Evolutionary conservation across 2,329 filamentous ascomycete genomes (phyloP).

Genomic region (Mycocentrospora acerina): DNA sequence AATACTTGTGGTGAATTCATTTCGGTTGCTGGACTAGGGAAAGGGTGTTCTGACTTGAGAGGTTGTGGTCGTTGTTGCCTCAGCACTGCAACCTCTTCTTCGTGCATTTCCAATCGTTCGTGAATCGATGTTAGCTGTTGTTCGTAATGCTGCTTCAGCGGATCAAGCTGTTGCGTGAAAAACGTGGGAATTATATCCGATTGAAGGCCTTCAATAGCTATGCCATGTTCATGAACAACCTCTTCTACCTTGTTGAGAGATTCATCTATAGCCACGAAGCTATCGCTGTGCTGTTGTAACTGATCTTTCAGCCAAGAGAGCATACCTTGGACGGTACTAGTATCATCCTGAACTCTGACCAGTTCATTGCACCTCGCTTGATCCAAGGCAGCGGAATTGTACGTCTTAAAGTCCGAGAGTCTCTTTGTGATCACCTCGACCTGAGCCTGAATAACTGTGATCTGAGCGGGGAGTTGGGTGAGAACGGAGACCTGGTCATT

Average conservation of each 20-base stretch:
- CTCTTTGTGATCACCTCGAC: not conserved
- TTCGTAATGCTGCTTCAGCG: conserved; percentile 1
- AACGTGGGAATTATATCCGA: not conserved
- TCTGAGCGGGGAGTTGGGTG: no score
- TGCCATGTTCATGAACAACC: not conserved
- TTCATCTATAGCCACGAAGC: not conserved
- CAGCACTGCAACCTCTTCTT: not conserved
- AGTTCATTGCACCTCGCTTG: not conserved
- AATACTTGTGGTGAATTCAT: not conserved
- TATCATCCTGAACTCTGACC: not conserved
- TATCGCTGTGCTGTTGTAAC: not conserved
- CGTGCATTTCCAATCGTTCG: not conserved
- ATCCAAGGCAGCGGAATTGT: not conserved
- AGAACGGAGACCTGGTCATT: no score
- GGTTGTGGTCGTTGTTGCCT: not conserved
- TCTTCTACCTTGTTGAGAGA: not conserved
- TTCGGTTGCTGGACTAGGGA: not conserved
- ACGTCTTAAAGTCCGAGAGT: not conserved
- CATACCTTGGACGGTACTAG: not conserved
- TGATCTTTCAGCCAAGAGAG: not conserved
- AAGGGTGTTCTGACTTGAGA: not conserved
- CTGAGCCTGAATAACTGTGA: no score
- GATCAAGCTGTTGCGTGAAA: conserved; percentile 2
- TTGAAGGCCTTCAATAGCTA: not conserved
- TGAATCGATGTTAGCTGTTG: not conserved